Base-by-base conservation (phyloP, 2,329 filamentous ascomycete species). In the Xylaria digitata region DNA sequence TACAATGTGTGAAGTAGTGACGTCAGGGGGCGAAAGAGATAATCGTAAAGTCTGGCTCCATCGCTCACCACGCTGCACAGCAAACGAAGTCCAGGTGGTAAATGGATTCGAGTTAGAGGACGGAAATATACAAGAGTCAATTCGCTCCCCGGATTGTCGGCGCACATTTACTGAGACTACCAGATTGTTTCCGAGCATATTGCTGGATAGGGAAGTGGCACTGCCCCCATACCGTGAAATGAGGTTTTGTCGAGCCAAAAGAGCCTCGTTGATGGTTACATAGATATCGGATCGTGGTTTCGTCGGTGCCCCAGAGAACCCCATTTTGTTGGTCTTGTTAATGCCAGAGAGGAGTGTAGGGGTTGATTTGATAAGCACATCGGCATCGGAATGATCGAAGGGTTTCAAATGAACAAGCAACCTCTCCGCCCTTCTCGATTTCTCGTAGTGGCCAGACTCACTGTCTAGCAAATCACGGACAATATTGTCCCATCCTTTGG, bases 231-330 rank as follows among this genome's bases (percentile, higher is more conserved):
- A 87, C n/a, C 88, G 82, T 7, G 88, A 90, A n/a, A 91, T 77
- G 0, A 90, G 78, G 40, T 91, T 90, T 74, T 97, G 93, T 64
- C 89, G 89, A 19, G 91, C 90, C 26, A 99, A 83, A n/a, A 90
- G 85, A 0, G 93, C 92, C 70, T 93, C 90, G 65, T 89, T 89
- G 54, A 99, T 80, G 0, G 94, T 97, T 50, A 99, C 80, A 77
- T 99, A 99, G 57, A 99, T 98, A 78, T 99, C 96, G 11, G 94
- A 97, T 73, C 96, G 86, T 17, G 92, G 86, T 76, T 93, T 94
- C 0, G 91, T 94, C 0, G 96, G 95, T 1, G 94, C 94, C 13
- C 94, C 94, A 3, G 95, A 93, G 77, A 99, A 98, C 1, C 94
- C 96, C 78, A 98, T 94, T 77, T 96, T 96, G 74, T 86, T 91